A percentile compares a stretch with the other conserved stretches of the same genome.
Evolutionary conservation across 176 grass and related monocot species (phyloP).

Genomic region (Hsuehochloa calcarea): DNA sequence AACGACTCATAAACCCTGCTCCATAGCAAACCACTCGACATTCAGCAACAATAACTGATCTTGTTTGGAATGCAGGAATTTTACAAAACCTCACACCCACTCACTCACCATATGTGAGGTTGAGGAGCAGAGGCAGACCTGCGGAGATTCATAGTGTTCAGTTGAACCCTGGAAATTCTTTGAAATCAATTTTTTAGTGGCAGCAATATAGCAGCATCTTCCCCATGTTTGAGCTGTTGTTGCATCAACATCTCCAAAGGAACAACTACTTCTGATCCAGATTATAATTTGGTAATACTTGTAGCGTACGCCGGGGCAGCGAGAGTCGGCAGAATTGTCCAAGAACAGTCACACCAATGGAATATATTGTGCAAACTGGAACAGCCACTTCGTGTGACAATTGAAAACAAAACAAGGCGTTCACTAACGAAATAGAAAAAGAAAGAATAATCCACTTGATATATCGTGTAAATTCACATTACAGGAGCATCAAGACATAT

Average conservation of each 20-base stretch:
- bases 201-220: neutral
- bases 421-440: neutral
- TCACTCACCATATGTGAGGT: neutral
- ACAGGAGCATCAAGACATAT: neutral
- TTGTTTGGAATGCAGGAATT: too few relatives aligned
- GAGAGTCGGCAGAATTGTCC: too few relatives aligned
- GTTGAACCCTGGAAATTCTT: too few relatives aligned
- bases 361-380: neutral
- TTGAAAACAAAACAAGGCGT: neutral
- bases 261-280: neutral
- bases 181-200: too few relatives aligned
- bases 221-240: neutral
- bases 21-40: too few relatives aligned
- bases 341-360: neutral
- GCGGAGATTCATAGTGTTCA: too few relatives aligned
- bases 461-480: neutral
- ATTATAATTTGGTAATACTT: neutral
- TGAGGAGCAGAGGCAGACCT: neutral
- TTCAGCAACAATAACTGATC: too few relatives aligned
- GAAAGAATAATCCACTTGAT: neutral
- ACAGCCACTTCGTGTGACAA: neutral
- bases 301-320: neutral
- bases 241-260: neutral
- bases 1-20: too few relatives aligned
- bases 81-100: too few relatives aligned